Evolutionary conservation across 2,329 filamentous ascomycete genomes (phyloP).

Genomic region (Alternaria ventricosa): DNA sequence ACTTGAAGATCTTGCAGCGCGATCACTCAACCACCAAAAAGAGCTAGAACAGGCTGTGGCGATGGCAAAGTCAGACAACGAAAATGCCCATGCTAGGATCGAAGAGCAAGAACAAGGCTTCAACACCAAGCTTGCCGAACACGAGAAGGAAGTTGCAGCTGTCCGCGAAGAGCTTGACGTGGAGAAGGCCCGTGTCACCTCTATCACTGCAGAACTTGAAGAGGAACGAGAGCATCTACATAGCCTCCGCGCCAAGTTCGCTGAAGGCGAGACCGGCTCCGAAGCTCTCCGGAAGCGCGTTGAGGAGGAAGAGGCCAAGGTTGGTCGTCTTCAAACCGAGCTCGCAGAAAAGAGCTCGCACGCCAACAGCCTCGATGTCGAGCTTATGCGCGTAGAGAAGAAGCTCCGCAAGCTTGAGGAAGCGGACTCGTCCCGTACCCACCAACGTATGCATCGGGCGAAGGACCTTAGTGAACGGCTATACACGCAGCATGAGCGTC

Average conservation of each 20-base stretch:
- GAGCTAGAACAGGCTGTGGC: conserved; percentile 56
- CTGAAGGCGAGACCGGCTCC: conserved; percentile 83
- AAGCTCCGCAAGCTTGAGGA: conserved; percentile 64
- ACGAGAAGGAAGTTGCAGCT: conserved; percentile 47
- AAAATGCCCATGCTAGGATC: conserved; percentile 48
- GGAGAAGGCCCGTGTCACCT: conserved; percentile 55
- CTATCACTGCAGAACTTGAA: conserved; percentile 61
- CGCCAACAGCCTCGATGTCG: conserved; percentile 76
- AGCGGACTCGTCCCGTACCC: conserved; percentile 61
- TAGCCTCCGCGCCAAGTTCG: conserved; percentile 72
- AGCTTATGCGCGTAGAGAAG: conserved; percentile 71
- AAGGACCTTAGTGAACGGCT: conserved; percentile 85
- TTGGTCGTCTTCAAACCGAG: conserved; percentile 71
- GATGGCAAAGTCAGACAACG: conserved; percentile 56
- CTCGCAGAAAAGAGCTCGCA: conserved; percentile 78
- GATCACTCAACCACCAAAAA: conserved; percentile 52
- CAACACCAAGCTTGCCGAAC: conserved; percentile 45
- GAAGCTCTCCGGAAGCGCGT: conserved; percentile 77
- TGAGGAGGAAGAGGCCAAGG: conserved; percentile 75
- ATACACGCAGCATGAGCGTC: conserved; percentile 81
- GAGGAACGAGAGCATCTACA: conserved; percentile 74
- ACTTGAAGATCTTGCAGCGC: conserved; percentile 54
- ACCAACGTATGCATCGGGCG: conserved; percentile 73
- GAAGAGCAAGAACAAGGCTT: conserved; percentile 50
- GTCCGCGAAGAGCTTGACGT: conserved; percentile 54